These are phyloP conservation scores for Tolypocladium cylindrosporum DNA, from an alignment of 2,329 filamentous ascomycete species.

Conservation along the genomic window DNA sequence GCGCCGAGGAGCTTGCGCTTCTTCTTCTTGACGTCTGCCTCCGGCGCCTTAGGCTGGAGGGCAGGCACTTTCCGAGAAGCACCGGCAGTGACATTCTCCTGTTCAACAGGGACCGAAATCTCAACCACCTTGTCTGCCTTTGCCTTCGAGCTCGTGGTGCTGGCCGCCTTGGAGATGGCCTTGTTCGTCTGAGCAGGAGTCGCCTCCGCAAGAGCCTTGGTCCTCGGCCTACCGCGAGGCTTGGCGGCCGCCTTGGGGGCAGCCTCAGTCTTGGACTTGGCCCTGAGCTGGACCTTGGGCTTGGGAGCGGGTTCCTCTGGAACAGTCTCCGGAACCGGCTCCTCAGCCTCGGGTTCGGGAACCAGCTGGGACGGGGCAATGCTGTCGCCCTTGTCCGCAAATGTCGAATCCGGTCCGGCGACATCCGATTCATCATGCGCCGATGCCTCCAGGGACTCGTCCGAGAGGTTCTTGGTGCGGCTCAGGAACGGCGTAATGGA, in stretches of 20 bases:
- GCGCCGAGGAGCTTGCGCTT: slow-evolving; percentile 62
- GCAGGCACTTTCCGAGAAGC: slow-evolving; percentile 6
- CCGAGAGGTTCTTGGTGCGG: slow-evolving; percentile 48
- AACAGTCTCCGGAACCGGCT: slow-evolving; percentile 5
- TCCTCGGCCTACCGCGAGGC: slow-evolving; percentile 33
- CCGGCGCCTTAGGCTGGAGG: slow-evolving; percentile 9
- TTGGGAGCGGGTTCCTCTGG: slow-evolving; percentile 1
- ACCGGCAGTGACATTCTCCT: slow-evolving; percentile 16
- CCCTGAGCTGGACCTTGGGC: slow-evolving; percentile 7
- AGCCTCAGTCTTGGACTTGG: slow-evolving; percentile 1
- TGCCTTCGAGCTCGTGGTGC: slow-evolving; percentile 21
- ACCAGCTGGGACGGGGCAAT: slow-evolving; percentile 13
- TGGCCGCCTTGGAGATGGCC: slow-evolving; percentile 12
- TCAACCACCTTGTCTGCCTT: slow-evolving; percentile 29
- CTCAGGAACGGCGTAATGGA: slow-evolving; percentile 93
- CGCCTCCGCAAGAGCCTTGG: slow-evolving; percentile 34
- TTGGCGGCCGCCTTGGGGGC: slow-evolving; percentile 18
- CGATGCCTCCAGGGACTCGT: slow-evolving; percentile 20
- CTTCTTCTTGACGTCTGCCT: slow-evolving; percentile 47
- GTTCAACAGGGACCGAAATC: slow-evolving; percentile 18
- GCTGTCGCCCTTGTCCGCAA: slow-evolving; percentile 6
- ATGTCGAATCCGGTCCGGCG: slow-evolving; percentile 1
- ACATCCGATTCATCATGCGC: slow-evolving; percentile 8
- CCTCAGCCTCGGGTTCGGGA: slow-evolving; percentile 21
- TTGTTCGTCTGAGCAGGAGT: slow-evolving; percentile 36